Evolutionary conservation across 768 basidiomycete genomes (phyloP).

Genomic region (Lepiota brunneoincarnata): DNA sequence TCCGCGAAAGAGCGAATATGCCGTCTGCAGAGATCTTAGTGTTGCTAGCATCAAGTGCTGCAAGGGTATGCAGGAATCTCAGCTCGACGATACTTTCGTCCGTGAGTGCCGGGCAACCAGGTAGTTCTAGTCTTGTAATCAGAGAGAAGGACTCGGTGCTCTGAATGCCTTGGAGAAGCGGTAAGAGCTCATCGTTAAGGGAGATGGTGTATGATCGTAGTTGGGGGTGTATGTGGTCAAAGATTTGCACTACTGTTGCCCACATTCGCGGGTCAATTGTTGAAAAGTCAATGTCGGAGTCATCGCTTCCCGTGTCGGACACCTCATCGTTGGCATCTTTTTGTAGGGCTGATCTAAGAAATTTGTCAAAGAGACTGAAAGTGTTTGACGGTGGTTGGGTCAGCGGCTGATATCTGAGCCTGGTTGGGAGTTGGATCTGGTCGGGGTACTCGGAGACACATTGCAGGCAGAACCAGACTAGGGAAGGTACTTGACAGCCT

Average conservation of each 20-base stretch:
- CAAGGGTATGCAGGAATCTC: constrained; percentile 48
- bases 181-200: constrained; percentile 52
- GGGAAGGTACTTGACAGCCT: constrained; percentile 42
- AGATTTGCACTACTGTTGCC: constrained; percentile 60
- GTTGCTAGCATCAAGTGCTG: constrained; percentile 62
- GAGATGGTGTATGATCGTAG: constrained; percentile 44
- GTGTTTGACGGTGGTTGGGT: not conserved
- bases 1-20: constrained; percentile 48
- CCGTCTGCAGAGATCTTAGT: constrained; percentile 52
- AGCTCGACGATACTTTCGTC: constrained; percentile 55
- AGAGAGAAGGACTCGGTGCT: constrained; percentile 58
- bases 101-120: constrained; percentile 50
- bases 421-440: constrained; percentile 33
- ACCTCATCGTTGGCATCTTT: not conserved
- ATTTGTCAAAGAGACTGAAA: not conserved
- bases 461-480: constrained; percentile 50
- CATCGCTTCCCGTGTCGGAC: constrained; percentile 24
- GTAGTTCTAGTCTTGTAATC: constrained; percentile 61
- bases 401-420: constrained; percentile 33
- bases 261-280: constrained; percentile 57
- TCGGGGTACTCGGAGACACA: constrained; percentile 43
- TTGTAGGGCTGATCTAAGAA: not conserved
- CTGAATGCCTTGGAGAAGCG: constrained; percentile 55
- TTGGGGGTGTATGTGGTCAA: constrained; percentile 45
- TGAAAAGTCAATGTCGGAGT: constrained; percentile 29